Evolutionary conservation across 805 yeast genomes (phyloP), one percentile per base, ranked within the genome.

Genomic region (Candida ulmi): DNA sequence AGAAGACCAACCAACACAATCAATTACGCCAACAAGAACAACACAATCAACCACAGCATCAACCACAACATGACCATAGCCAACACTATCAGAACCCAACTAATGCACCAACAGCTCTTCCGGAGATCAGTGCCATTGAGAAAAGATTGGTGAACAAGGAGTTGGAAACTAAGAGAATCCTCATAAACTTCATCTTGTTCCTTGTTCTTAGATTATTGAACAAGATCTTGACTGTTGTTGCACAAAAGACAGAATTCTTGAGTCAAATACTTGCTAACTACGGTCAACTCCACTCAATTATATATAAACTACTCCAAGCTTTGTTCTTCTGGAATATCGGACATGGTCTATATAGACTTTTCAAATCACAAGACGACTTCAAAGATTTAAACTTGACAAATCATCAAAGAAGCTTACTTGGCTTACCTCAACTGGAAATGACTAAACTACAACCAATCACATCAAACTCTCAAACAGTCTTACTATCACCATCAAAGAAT

Each of bases 71-170:
- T 21, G 24, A 21, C 24, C n/a, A n/a, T n/a, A n/a, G n/a, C n/a
- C n/a, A n/a, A n/a, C n/a, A n/a, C n/a, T n/a, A n/a, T 21, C 24
- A 21, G 24, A 6, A 21, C 24, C 6, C 24, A 6, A 21, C 9
- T 9, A 21, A 6, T 21, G 24, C 6, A 21, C 9, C 24, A 21
- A 6, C 24, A 7, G 24, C 9, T 12, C 36, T 32, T 9, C 47
- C 50, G 11, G 43, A 43, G 7, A 37, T 62, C 18, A 33, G 43
- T 7, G 51, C 53, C 33, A 48, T 66, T 21, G 59, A 63, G 21
- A 44, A 52, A 11, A 52, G 70, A 38, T 55, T 66, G 13, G 60
- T 66, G 8, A 69, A 68, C 41, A 70, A 67, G 44, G 74, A 70
- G 46, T 50, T 59, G 8, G 66, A 65, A 38, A 48, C 66, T 4